Conservation (phyloP, 768 basidiomycete genomes). For the Naganishia vishniacii region DNA sequence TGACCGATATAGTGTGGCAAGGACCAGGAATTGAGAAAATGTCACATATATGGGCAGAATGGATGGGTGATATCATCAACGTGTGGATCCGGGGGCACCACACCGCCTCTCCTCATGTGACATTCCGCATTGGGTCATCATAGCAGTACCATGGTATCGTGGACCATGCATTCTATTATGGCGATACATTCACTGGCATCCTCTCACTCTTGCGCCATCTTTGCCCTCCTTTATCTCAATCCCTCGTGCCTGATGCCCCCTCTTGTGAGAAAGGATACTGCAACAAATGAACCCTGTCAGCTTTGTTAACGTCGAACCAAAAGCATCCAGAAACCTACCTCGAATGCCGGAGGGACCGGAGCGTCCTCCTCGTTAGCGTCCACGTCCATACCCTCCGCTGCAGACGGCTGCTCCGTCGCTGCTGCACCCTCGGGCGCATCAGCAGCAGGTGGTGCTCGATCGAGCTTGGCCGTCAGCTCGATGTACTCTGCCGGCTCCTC, state of each 20-base stretch:
- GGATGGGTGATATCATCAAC: too few species aligned
- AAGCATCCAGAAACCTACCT: slow-evolving; percentile 57
- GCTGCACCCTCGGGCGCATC: slow-evolving; percentile 47
- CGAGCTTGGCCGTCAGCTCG: slow-evolving; percentile 50
- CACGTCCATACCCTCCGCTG: slow-evolving; percentile 53
- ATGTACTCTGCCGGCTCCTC: slow-evolving; percentile 71
- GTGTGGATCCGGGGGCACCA: slow-evolving; percentile 1
- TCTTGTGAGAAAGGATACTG: slow-evolving; percentile 22
- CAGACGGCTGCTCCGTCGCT: slow-evolving; percentile 26
- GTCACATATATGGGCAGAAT: not conserved
- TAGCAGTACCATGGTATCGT: not conserved
- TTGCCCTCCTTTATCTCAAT: not conserved
- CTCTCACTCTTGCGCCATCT: not conserved
- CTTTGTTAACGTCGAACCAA: not conserved
- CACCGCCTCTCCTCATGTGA: not conserved
- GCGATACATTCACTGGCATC: slow-evolving; percentile 9
- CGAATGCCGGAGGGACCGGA: slow-evolving; percentile 67
- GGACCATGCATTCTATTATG: slow-evolving; percentile 3
- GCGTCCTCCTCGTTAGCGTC: slow-evolving; percentile 67
- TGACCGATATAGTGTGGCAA: too few species aligned
- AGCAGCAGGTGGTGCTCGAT: slow-evolving; percentile 44
- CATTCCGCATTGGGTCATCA: not conserved
- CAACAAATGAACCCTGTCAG: not conserved
- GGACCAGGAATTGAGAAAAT: too few species aligned
- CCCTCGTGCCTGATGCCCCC: slow-evolving; percentile 8